Base-by-base conservation (phyloP, 108 stramenopile genomes). In the Craspedostauros australis region DNA sequence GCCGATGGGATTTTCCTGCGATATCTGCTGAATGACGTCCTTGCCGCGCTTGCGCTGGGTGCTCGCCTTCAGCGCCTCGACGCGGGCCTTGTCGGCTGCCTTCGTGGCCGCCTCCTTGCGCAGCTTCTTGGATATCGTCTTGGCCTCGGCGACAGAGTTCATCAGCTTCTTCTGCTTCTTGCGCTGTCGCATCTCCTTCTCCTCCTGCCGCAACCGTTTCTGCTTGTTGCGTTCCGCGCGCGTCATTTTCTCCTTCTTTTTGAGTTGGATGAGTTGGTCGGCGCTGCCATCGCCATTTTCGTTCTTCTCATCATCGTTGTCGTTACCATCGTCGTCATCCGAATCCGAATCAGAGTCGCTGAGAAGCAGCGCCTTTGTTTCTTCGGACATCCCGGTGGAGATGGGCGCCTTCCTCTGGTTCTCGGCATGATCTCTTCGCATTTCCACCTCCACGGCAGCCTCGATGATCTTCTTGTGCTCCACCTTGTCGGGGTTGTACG, bases 171-270 rank as follows among this genome's bases (percentile, higher is more conserved):
- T 87, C 39, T 52, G 39, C 7, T 37, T 25, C 38, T 70, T 77
- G 3, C 73, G 74, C 46, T 72, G 52, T 40, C 73, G 50, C 22
- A 86, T 48, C 18, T 64, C 69, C 2, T 44, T 44, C 23, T 68
- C 45, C 50, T 79, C 78, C 2, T 58, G 66, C 28, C 82, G 75
- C 36, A 73, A 37, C 39, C 90, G 72, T 44, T 78, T 84, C 68
- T 86, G 84, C 43, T 77, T 82, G 51, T 91, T 91, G 46, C 90
- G 80, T 39, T 91, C 79, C 1, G 90, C 84, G 31, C 76, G 60
- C 19, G 90, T 91, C 45, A 88, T 51, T 42, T 91, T 91, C 37
- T 73, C 82, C 54, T 69, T 70, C 30, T 58, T 59, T 32, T 81
- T 82, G 6, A 42, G 49, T 32, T 75, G 54, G 2, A 65, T 29